Evolutionary conservation across 768 basidiomycete species (phyloP).

Genomic region (Termitomyces sp.): DNA sequence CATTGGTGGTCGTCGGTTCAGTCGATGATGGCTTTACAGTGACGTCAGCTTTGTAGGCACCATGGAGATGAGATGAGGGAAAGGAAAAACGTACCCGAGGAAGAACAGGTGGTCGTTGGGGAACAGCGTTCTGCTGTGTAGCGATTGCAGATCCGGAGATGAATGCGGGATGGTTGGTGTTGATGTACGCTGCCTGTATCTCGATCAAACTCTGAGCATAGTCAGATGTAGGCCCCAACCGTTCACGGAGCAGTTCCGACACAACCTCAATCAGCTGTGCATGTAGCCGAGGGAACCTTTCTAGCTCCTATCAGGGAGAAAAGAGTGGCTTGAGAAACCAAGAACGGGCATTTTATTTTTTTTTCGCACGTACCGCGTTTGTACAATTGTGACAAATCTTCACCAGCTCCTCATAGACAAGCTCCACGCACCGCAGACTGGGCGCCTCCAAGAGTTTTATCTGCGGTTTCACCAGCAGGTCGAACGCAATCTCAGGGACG

Average conservation of each 20-base stretch:
- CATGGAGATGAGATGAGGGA: slow-evolving; percentile 2
- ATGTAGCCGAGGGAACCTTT: slow-evolving; percentile 92
- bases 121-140: slow-evolving; percentile 43
- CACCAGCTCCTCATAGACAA: slow-evolving; percentile 98
- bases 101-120: slow-evolving; percentile 39
- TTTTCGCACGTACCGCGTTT: slow-evolving; percentile 55
- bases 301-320: slow-evolving; percentile 64
- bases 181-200: slow-evolving; percentile 99
- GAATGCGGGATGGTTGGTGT: slow-evolving; percentile 97
- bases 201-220: slow-evolving; percentile 94
- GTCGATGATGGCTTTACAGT: slow-evolving; percentile 54
- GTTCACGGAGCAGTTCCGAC: slow-evolving; percentile 92
- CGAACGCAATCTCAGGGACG: slow-evolving; percentile 96
- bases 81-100: slow-evolving; percentile 48
- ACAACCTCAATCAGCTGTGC: slow-evolving; percentile 94
- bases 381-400: slow-evolving; percentile 99
- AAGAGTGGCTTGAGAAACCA: not conserved
- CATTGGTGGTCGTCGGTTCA: slow-evolving; percentile 58
- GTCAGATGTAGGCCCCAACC: slow-evolving; percentile 94
- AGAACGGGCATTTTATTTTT: slow-evolving; percentile 21
- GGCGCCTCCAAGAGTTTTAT: slow-evolving; percentile 95
- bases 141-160: slow-evolving; percentile 72
- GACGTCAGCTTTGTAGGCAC: slow-evolving; percentile 12
- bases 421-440: slow-evolving; percentile 91
- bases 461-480: slow-evolving; percentile 95